These are phyloP conservation scores for Agastache rugosa DNA, from an alignment of 257 asterid species.

Conservation along the genomic window DNA sequence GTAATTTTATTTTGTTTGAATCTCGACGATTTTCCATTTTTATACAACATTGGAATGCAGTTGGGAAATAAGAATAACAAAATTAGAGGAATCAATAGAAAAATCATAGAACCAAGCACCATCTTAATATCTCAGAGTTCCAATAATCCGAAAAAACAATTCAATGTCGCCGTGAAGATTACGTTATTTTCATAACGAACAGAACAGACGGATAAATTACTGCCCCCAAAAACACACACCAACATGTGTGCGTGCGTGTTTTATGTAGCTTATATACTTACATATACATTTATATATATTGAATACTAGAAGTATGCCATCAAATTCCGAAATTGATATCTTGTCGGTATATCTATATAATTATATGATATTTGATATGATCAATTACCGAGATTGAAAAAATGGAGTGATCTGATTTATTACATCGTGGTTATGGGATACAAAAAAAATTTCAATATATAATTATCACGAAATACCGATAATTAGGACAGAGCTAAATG, in stretches of 20 bases:
- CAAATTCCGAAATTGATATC: conserved; percentile 22
- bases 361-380: background rate
- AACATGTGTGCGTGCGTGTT: conserved; percentile 1
- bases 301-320: background rate
- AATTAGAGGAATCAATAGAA: background rate
- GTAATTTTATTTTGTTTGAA: too few species aligned
- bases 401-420: background rate
- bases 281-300: background rate
- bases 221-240: conserved; percentile 11
- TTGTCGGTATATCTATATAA: background rate
- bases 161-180: conserved; percentile 51
- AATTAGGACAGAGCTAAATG: too few species aligned
- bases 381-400: conserved; percentile 29
- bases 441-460: too few species aligned
- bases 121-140: background rate
- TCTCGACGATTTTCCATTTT: too few species aligned
- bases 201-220: background rate
- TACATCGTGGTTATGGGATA: background rate
- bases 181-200: conserved; percentile 29
- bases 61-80: too few species aligned
- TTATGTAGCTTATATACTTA: background rate
- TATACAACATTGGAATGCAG: too few species aligned
- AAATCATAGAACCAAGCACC: background rate
- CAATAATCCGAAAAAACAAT: conserved; percentile 33
- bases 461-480: too few species aligned